These are phyloP conservation scores for Lentinula aciculospora DNA, from an alignment of 768 basidiomycete genomes.

Conservation along the genomic window DNA sequence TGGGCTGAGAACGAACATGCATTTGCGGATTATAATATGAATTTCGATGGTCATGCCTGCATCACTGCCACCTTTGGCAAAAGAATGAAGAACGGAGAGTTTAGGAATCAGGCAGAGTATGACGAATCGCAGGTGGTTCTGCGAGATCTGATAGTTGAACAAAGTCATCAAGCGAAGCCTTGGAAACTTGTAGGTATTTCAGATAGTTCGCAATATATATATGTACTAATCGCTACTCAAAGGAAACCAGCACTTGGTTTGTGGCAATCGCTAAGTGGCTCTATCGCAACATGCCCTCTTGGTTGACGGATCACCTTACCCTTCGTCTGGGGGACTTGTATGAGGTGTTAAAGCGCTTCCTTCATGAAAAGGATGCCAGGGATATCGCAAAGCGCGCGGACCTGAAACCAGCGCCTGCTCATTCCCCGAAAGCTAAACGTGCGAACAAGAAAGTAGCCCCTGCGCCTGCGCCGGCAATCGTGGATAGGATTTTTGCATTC, in stretches of 20 bases:
- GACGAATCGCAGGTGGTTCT: slow-evolving; percentile 19
- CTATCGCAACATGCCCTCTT: neutral
- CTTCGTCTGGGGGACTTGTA: neutral
- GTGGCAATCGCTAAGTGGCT: neutral
- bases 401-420: too few species aligned
- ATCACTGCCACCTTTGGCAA: slow-evolving; percentile 19
- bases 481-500: too few species aligned
- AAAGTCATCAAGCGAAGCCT: slow-evolving; percentile 13
- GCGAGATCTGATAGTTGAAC: slow-evolving; percentile 14
- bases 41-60: slow-evolving; percentile 23
- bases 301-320: neutral
- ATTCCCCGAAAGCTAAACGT: too few species aligned
- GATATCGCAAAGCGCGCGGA: neutral
- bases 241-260: neutral
- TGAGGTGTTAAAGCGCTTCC: neutral
- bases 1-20: slow-evolving; percentile 20
- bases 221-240: neutral
- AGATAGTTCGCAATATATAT: neutral
- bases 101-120: slow-evolving; percentile 8
- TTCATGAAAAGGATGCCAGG: neutral
- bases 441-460: too few species aligned
- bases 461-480: too few species aligned
- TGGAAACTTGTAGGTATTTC: slow-evolving; percentile 14
- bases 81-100: neutral
- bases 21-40: slow-evolving; percentile 22